Percentiles rank a stretch among this genome's conserved stretches.
Evolutionary conservation across 2,329 filamentous ascomycete genomes (phyloP).

Genomic region (Rhynchosporium agropyri): DNA sequence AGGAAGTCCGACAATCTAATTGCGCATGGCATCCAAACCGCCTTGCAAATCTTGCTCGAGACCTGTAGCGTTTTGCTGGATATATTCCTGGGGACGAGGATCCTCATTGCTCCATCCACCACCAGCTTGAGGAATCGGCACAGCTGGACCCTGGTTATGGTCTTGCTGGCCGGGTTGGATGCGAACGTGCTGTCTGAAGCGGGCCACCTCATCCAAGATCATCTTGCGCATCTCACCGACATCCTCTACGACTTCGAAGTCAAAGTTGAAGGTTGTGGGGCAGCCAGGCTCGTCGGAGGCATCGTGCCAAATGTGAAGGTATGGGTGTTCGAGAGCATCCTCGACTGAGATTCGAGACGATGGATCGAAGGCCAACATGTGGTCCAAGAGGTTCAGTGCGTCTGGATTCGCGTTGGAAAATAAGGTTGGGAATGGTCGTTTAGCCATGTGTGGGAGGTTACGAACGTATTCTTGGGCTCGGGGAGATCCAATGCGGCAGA

Average conservation of each 20-base stretch:
- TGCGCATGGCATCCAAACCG: conserved; percentile 40
- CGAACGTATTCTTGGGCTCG: conserved; percentile 98
- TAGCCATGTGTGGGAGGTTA: conserved; percentile 92
- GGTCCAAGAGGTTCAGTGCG: conserved; percentile 90
- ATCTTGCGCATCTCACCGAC: conserved; percentile 94
- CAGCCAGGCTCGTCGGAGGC: conserved; percentile 93
- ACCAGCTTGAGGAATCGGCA: conserved; percentile 42
- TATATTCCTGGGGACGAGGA: conserved; percentile 44
- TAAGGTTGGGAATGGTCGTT: conserved; percentile 83
- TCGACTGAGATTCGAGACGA: conserved; percentile 92
- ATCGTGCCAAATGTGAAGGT: conserved; percentile 95
- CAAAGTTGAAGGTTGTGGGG: conserved; percentile 94
- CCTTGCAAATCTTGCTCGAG: conserved; percentile 44
- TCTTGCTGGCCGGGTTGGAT: conserved; percentile 42
- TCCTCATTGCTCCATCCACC: conserved; percentile 42
- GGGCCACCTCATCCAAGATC: conserved; percentile 92
- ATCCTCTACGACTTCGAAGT: conserved; percentile 96
- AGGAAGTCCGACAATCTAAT: conserved; percentile 15
- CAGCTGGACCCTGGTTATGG: conserved; percentile 35
- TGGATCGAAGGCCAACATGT: conserved; percentile 97
- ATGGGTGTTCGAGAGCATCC: conserved; percentile 92
- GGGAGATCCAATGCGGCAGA: conserved; percentile 90
- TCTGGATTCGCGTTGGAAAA: conserved; percentile 97
- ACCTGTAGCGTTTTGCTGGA: conserved; percentile 36
- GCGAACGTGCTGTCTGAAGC: conserved; percentile 67